phyloP scores from a whole-genome alignment of 345 rosid genomes.

The Psidium guajava region DNA sequence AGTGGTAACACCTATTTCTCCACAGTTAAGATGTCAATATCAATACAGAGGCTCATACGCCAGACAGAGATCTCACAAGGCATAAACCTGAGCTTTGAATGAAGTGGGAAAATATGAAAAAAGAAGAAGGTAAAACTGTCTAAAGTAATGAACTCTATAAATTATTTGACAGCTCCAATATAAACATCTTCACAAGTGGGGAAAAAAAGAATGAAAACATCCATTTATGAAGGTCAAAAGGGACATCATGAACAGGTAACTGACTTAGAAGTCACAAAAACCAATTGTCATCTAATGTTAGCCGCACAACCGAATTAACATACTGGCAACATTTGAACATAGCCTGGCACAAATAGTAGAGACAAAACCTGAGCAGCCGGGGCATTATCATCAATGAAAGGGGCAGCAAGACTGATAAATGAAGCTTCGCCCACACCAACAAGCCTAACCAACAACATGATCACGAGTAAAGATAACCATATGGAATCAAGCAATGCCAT shows the following conservation, averaged over 20 bases:
- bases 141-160: background rate
- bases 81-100: background rate
- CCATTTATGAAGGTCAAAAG: background rate
- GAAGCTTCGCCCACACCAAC: constrained; percentile 99
- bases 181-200: background rate
- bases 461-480: background rate
- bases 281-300: background rate
- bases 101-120: background rate
- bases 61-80: background rate
- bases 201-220: background rate
- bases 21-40: background rate
- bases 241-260: background rate
- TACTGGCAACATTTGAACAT: background rate
- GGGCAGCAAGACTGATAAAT: constrained; percentile 94
- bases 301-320: background rate
- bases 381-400: constrained; percentile 93
- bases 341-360: background rate
- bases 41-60: background rate
- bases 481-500: background rate
- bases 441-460: constrained; percentile 39
- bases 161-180: background rate
- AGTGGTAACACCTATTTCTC: background rate
- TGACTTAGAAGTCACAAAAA: background rate
- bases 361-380: constrained; percentile 59
- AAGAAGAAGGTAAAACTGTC: background rate